Percentiles rank a stretch among this genome's conserved stretches.
Conservation (phyloP, 768 basidiomycete species). For the Fistulinella prunicolor region DNA sequence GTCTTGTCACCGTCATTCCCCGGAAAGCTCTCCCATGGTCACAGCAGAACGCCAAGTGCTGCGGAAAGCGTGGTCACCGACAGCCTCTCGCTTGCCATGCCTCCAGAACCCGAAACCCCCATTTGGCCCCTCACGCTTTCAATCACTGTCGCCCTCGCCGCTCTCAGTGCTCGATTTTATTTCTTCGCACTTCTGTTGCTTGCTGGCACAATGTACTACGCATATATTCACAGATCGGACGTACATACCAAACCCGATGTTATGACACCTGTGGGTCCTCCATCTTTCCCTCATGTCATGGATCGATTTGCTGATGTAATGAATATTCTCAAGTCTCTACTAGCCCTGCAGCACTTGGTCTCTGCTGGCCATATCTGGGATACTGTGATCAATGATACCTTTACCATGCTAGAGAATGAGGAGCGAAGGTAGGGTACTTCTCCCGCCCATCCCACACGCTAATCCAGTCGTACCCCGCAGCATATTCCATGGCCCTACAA, state of each 20-base stretch:
- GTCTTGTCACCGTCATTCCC: constrained; percentile 41
- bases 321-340: constrained; percentile 50
- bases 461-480: constrained; percentile 17
- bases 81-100: constrained; percentile 25
- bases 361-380: constrained; percentile 72
- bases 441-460: neutral
- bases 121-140: constrained; percentile 41
- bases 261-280: constrained; percentile 50
- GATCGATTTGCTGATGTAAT: constrained; percentile 3
- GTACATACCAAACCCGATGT: constrained; percentile 40
- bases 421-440: constrained; percentile 54
- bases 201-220: constrained; percentile 37
- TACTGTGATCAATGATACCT: constrained; percentile 65
- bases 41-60: constrained; percentile 45
- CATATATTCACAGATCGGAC: constrained; percentile 36
- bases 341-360: constrained; percentile 64
- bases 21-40: constrained; percentile 37
- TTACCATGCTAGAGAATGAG: constrained; percentile 63
- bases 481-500: constrained; percentile 40
- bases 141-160: constrained; percentile 37
- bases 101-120: constrained; percentile 34
- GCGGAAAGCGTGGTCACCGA: constrained; percentile 26
- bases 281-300: neutral
- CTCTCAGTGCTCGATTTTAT: constrained; percentile 45
- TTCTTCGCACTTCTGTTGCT: constrained; percentile 39